Evolutionary conservation across 1,284 basidiomycete species (phyloP).

Genomic region (Agroathelia rolfsii): DNA sequence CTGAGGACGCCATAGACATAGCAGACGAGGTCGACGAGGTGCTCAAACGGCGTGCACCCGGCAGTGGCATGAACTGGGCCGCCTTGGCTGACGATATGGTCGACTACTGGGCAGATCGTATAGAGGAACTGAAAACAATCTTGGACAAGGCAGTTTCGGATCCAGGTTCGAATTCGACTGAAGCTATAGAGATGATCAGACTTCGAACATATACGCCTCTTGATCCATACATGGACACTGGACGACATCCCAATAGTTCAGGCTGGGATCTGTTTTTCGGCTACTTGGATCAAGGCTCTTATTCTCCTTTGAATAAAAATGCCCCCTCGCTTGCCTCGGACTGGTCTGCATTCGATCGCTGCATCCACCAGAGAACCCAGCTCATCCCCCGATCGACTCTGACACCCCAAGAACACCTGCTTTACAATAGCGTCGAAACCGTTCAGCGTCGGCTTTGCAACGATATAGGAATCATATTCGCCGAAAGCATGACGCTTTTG

Average conservation of each 20-base stretch:
- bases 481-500: conserved; percentile 11
- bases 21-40: conserved; percentile 12
- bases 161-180: no score
- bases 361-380: conserved; percentile 11
- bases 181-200: conserved; percentile 8
- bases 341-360: conserved; percentile 14
- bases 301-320: conserved; percentile 7
- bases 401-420: conserved; percentile 13
- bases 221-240: conserved; percentile 14
- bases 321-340: no score
- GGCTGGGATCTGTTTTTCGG: conserved; percentile 14
- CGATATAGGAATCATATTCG: conserved; percentile 15
- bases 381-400: conserved; percentile 9
- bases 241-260: conserved; percentile 11
- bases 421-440: conserved; percentile 11
- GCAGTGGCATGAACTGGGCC: conserved; percentile 13
- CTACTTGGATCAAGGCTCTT: no score
- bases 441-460: conserved; percentile 12
- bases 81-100: conserved; percentile 10
- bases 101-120: conserved; percentile 13
- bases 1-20: conserved; percentile 11
- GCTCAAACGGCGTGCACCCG: conserved; percentile 8
- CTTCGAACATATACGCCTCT: conserved; percentile 12
- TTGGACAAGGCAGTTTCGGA: conserved; percentile 11
- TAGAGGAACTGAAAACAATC: conserved; percentile 11